Evolutionary conservation across 106 monocot genomes (phyloP), one percentile per base, ranked within the genome.

Genomic region (Ottelia alismoides): DNA sequence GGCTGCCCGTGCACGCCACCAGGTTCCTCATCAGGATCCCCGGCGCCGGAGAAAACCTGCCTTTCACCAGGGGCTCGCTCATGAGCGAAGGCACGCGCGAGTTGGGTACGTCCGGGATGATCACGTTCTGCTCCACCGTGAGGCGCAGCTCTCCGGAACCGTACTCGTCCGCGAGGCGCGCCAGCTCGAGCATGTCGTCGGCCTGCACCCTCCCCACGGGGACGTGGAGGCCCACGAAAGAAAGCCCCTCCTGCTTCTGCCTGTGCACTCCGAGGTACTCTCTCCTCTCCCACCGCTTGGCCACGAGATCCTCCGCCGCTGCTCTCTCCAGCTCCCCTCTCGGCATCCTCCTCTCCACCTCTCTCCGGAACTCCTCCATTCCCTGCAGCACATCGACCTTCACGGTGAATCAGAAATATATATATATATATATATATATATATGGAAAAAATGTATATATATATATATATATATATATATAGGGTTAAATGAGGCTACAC

Each of bases 1-100:
- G 84, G 58, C 65, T 96, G 2, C 94, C 94, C 0, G 94, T 96
- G 88, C 94, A 96, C 3, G 94, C 88, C 45, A 96, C 94, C 23
- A 88, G 74, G 9, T 75, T 72, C 29, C 65, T 67, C 84, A 88
- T 82, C 43, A 96, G 81, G 22, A 79, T 17, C 0, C 77, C 65
- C 0, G 94, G 88, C 30, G 67, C 65, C 7, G 88, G 76, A 18
- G 69, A 66, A 71, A 96, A 70, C 45, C 72, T 21, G 28, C 69
- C 53, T 49, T 65, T 50, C 20, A 96, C 57, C 2, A 96, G 74
- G 11, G 78, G 76, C 68, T 96, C 94, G 0, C 57, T 46, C 1
- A 96, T 72, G 43, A 96, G 49, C 0, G 30, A 25, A 9, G 60
- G 68, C 2, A 88, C 11, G 11, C 44, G 48, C 20, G 72, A 56